Evolutionary conservation across 371 early-diverging fungal species (phyloP).

Genomic region (Rhizopus stolonifer): DNA sequence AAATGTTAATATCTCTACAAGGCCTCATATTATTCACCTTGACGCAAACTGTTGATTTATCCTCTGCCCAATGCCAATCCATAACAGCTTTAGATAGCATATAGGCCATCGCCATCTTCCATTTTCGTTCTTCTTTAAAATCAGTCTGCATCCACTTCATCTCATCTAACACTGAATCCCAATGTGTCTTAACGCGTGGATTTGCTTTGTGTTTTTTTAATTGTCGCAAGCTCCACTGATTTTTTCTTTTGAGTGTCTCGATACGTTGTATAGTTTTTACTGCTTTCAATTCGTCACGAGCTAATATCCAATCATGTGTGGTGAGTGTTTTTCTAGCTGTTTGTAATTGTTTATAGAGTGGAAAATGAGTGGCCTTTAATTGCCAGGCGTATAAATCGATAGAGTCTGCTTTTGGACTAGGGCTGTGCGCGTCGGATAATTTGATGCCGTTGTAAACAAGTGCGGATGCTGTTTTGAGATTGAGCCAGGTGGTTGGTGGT

Average conservation of each 20-base stretch:
- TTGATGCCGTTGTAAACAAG: conserved; percentile 67
- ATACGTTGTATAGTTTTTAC: conserved; percentile 73
- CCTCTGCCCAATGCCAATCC: conserved; percentile 78
- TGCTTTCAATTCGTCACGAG: conserved; percentile 80
- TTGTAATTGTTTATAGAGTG: conserved; percentile 66
- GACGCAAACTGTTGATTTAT: conserved; percentile 71
- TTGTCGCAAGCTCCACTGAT: conserved; percentile 83
- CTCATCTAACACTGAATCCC: conserved; percentile 88
- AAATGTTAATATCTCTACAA: not conserved
- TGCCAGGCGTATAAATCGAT: conserved; percentile 75
- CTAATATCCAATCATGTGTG: conserved; percentile 84
- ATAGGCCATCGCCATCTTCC: conserved; percentile 80
- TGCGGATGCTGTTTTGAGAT: conserved; percentile 69
- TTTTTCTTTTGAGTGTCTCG: conserved; percentile 75
- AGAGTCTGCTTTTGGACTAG: conserved; percentile 11
- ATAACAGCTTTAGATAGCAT: conserved; percentile 70
- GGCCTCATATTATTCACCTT: conserved; percentile 38
- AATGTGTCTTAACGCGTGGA: conserved; percentile 78
- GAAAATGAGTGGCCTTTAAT: conserved; percentile 67
- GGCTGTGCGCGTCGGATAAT: conserved; percentile 1
- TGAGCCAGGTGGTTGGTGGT: conserved; percentile 59
- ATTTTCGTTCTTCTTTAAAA: conserved; percentile 82
- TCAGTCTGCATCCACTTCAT: conserved; percentile 90
- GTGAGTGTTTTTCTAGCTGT: conserved; percentile 70
- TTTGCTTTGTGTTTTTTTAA: conserved; percentile 70